Base-by-base conservation (phyloP, 495 filamentous ascomycete genomes). In the Aspergillus bertholletiae region DNA sequence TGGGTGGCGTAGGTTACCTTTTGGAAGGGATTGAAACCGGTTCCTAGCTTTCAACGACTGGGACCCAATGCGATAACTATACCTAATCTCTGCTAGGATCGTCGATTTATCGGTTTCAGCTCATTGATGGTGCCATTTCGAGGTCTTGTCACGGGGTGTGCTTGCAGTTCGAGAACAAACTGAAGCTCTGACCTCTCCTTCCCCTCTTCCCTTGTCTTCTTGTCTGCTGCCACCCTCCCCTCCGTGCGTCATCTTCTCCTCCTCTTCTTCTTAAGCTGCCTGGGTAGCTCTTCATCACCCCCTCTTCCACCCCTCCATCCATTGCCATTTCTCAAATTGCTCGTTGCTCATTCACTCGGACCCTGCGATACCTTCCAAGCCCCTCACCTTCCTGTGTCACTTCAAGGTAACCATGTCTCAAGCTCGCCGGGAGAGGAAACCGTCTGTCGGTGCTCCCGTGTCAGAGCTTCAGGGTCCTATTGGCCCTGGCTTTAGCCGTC, bases 381-480 rank as follows among this genome's bases (percentile, higher is more conserved):
- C 37, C 4, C 37, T 21, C 37, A 40, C 37, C 9, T 18, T 39
- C n/a, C 34, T 40, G 12, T 15, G 12, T n/a, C 50, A 34, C 17
- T 22, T 17, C 20, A 40, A 44, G 47, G 37, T 18, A 32, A 56
- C 15, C 40, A 58, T 63, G 61, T 49, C 62, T 50, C 51, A 63
- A 54, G 57, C 56, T 21, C 64, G 68, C 37, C 80, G 83, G 44
- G 83, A 88, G 71, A 82, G 92, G 54, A 87, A 80, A 53, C 89
- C 88, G 27, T 94, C 89, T 27, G 86, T 85, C 30, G 84, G 88
- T 46, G 88, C 88, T 49, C 92, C 91, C 28, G 84, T 96, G 60
- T 81, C 86, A 37, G 88, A 92, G 60, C 83, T 97, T 30, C 79
- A 88, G 69, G 92, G 89, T 41, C 87, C 88, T 2, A 79, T 97